Evolutionary conservation across 805 yeast species (phyloP).

Genomic region (Pichia scutulata): DNA sequence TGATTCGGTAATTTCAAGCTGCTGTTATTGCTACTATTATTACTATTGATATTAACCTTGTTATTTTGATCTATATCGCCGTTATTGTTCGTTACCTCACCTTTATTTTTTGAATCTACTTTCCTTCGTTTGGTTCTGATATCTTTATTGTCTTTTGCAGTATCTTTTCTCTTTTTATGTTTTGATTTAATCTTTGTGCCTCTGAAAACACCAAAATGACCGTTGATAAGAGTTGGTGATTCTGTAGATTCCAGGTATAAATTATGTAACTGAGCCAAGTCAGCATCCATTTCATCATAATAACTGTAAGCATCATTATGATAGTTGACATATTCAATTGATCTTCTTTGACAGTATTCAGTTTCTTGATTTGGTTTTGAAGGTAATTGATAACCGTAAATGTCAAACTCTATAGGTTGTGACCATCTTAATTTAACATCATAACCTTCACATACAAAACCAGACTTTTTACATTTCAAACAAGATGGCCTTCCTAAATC

Average conservation of each 20-base stretch:
- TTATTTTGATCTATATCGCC: no score
- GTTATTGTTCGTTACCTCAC: no score
- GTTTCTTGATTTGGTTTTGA: constrained; percentile 28
- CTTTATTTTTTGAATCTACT: not conserved
- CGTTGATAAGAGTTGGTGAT: constrained; percentile 31
- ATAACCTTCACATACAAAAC: constrained; percentile 72
- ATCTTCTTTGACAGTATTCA: constrained; percentile 60
- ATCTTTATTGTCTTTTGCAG: not conserved
- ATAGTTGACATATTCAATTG: constrained; percentile 68
- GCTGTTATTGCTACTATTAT: not conserved
- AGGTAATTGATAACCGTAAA: constrained; percentile 35
- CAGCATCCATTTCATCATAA: constrained; percentile 80
- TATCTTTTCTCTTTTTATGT: constrained; percentile 13
- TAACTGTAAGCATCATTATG: constrained; percentile 49
- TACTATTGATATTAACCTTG: not conserved
- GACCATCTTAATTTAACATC: constrained; percentile 77
- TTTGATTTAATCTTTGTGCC: constrained; percentile 27
- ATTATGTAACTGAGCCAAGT: constrained; percentile 49
- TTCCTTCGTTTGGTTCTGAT: not conserved
- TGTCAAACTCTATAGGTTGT: constrained; percentile 44
- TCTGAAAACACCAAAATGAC: constrained; percentile 81
- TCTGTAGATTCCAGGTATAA: constrained; percentile 32
- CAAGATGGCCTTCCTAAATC: constrained; percentile 68
- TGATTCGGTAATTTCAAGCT: not conserved
- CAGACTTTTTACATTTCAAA: constrained; percentile 58